phyloP scores from a whole-genome alignment of 2,329 filamentous ascomycete species.

The Colletotrichum gigasporum region DNA sequence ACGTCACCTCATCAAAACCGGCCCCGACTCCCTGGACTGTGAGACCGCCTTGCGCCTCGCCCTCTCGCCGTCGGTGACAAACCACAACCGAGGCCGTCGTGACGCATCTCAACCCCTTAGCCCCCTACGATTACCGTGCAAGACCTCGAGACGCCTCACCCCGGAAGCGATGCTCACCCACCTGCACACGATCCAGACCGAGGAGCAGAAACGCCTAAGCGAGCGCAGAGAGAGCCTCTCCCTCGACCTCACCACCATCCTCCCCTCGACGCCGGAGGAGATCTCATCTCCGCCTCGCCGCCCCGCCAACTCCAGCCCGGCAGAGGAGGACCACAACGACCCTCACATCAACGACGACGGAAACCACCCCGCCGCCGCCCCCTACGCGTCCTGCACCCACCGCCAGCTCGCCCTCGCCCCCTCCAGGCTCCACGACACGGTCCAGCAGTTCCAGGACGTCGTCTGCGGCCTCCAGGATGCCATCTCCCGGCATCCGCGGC shows the following conservation, averaged over 20 bases:
- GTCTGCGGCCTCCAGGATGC: slow-evolving; percentile 43
- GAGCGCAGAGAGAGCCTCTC: not conserved
- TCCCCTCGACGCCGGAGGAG: no score
- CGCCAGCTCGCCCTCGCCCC: not conserved
- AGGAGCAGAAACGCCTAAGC: not conserved
- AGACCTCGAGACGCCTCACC: not conserved
- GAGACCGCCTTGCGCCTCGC: no score
- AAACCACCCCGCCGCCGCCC: not conserved
- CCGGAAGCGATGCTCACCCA: not conserved
- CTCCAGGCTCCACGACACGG: not conserved
- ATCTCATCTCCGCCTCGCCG: no score
- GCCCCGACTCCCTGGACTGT: no score
- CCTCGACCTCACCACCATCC: not conserved
- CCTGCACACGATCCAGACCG: not conserved
- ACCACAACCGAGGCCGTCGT: no score
- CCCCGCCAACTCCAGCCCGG: no score
- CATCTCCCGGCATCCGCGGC: not conserved
- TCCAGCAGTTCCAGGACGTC: slow-evolving; percentile 42
- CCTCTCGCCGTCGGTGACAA: no score
- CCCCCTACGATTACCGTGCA: not conserved
- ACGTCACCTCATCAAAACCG: no score
- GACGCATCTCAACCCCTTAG: not conserved
- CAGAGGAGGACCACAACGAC: not conserved
- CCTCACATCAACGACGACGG: not conserved
- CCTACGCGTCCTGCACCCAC: not conserved